Conservation (phyloP, 2,329 filamentous ascomycete genomes). For the Cyclaneusma minus region DNA sequence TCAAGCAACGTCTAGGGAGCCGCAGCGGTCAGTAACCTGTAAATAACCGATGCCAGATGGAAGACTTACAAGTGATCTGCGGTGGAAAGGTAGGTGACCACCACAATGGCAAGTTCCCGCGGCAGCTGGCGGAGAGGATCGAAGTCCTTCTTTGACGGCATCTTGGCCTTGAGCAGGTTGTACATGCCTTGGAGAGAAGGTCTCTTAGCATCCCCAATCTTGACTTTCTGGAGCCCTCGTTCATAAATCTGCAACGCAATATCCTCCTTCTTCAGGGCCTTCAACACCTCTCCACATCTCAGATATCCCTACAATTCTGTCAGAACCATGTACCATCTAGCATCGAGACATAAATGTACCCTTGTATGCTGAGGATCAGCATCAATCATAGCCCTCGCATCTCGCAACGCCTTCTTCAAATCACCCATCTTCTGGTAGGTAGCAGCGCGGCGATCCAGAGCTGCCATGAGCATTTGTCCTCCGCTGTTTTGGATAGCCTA, state of each 20-base stretch:
- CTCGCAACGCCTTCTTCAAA: slow-evolving; percentile 13
- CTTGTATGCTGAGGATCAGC: slow-evolving; percentile 15
- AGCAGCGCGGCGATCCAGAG: slow-evolving; percentile 19
- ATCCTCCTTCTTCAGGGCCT: slow-evolving; percentile 12
- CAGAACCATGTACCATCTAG: neutral
- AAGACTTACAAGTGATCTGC: slow-evolving; percentile 15
- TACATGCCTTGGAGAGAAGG: slow-evolving; percentile 14
- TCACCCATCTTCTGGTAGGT: slow-evolving; percentile 17
- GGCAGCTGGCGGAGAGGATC: slow-evolving; percentile 19
- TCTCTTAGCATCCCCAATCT: slow-evolving; percentile 14
- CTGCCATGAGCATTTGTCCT: slow-evolving; percentile 13
- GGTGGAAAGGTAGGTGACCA: slow-evolving; percentile 14
- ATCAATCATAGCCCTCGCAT: slow-evolving; percentile 19
- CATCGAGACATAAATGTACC: slow-evolving; percentile 5
- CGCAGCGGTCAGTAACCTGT: neutral
- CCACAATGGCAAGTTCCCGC: slow-evolving; percentile 17
- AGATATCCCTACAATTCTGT: slow-evolving; percentile 16
- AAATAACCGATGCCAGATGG: neutral
- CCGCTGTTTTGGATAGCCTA: no score
- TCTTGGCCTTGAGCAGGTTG: slow-evolving; percentile 13
- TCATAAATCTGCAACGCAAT: slow-evolving; percentile 19
- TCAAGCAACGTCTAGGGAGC: slow-evolving; percentile 13
- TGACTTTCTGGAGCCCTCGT: slow-evolving; percentile 17
- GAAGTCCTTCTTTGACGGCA: slow-evolving; percentile 11
- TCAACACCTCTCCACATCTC: slow-evolving; percentile 17